These are phyloP conservation scores for Cryptococcus hybrid DNA, from an alignment of 1,284 basidiomycete genomes.

Conservation along the genomic window DNA sequence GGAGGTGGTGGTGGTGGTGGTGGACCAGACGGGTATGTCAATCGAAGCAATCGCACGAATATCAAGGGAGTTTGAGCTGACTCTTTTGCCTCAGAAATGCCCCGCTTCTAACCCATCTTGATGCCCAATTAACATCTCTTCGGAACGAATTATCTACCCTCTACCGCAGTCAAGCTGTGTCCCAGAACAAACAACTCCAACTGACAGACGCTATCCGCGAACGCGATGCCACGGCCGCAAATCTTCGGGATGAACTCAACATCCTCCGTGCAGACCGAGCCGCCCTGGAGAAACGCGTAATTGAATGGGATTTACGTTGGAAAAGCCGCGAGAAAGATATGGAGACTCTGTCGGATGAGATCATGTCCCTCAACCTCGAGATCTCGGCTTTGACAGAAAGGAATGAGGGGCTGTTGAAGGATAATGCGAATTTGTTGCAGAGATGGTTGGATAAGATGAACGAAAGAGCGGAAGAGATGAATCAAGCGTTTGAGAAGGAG, in stretches of 20 bases:
- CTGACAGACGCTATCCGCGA: slow-evolving; percentile 94
- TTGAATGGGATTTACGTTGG: slow-evolving; percentile 80
- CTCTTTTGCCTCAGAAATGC: background rate
- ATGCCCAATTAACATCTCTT: slow-evolving; percentile 85
- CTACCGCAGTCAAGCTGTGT: slow-evolving; percentile 84
- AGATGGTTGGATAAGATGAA: slow-evolving; percentile 96
- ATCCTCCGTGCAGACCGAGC: too few species aligned
- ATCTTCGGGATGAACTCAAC: slow-evolving; percentile 67
- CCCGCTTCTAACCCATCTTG: slow-evolving; percentile 73
- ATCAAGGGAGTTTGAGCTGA: too few species aligned
- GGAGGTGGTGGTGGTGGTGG: slow-evolving; percentile 58
- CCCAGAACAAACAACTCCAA: slow-evolving; percentile 86
- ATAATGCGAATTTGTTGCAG: slow-evolving; percentile 91
- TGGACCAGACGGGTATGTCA: slow-evolving; percentile 32
- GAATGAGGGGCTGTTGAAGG: slow-evolving; percentile 78
- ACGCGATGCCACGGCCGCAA: slow-evolving; percentile 79
- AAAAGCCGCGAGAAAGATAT: slow-evolving; percentile 83
- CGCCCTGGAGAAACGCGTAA: slow-evolving; percentile 19
- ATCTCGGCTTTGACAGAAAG: slow-evolving; percentile 83
- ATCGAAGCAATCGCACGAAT: background rate
- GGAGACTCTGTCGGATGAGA: slow-evolving; percentile 91
- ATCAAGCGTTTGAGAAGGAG: slow-evolving; percentile 61
- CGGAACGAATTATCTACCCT: slow-evolving; percentile 87
- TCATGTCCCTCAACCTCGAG: slow-evolving; percentile 84
- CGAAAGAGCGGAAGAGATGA: slow-evolving; percentile 89